Percentiles rank a stretch among this genome's conserved stretches.
These are phyloP conservation scores for Penicillium herquei DNA, from an alignment of 495 filamentous ascomycete species.

Conservation along the genomic window DNA sequence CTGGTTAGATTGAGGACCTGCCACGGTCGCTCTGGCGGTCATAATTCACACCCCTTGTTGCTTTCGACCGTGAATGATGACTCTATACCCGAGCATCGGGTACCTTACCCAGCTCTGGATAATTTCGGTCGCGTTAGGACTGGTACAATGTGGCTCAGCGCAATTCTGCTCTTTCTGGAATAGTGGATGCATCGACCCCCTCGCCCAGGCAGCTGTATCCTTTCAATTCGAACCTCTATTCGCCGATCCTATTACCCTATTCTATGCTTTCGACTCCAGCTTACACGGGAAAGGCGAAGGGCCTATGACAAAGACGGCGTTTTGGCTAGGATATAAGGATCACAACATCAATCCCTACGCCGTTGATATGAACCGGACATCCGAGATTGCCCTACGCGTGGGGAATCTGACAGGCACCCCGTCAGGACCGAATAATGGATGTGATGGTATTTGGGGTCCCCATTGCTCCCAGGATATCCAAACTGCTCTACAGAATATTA, in stretches of 20 bases:
- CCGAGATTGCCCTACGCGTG: slow-evolving; percentile 40
- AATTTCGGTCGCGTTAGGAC: slow-evolving; percentile 15
- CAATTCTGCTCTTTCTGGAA: slow-evolving; percentile 44
- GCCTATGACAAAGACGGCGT: slow-evolving; percentile 41
- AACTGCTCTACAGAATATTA: slow-evolving; percentile 20
- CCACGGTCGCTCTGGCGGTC: slow-evolving; percentile 22
- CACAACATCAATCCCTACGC: slow-evolving; percentile 29
- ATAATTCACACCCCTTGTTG: background rate
- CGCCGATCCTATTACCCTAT: slow-evolving; percentile 35
- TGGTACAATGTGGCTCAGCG: slow-evolving; percentile 23
- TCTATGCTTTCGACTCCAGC: slow-evolving; percentile 41
- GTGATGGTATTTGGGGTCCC: slow-evolving; percentile 42
- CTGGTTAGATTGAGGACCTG: slow-evolving; percentile 11
- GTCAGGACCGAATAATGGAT: slow-evolving; percentile 38
- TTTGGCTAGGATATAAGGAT: slow-evolving; percentile 40
- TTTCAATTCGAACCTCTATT: slow-evolving; percentile 42
- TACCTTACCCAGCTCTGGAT: slow-evolving; percentile 19
- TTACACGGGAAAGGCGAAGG: slow-evolving; percentile 31
- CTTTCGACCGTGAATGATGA: background rate
- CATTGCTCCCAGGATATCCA: slow-evolving; percentile 38
- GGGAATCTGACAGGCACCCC: slow-evolving; percentile 42
- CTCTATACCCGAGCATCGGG: slow-evolving; percentile 1
- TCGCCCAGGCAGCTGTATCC: slow-evolving; percentile 41
- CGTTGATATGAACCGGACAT: slow-evolving; percentile 39
- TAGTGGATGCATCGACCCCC: slow-evolving; percentile 39